Evolutionary conservation across 2,329 filamentous ascomycete species (phyloP).

Genomic region (Exophiala spinifera): DNA sequence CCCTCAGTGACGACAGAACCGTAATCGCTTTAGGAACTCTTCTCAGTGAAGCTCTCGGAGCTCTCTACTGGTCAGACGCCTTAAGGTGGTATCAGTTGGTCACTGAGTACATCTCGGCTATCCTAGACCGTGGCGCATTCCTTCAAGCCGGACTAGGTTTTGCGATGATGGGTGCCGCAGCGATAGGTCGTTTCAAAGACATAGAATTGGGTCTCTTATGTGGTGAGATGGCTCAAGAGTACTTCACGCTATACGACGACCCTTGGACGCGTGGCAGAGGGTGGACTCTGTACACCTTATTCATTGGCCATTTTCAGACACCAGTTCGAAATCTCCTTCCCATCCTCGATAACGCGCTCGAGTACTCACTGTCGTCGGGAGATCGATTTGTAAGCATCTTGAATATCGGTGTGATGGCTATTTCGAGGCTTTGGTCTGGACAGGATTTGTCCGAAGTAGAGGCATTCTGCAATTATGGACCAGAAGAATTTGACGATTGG

Average conservation of each 20-base stretch:
- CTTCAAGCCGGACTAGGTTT: conserved; percentile 59
- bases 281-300: conserved; percentile 56
- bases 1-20: conserved; percentile 42
- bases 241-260: conserved; percentile 53
- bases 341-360: conserved; percentile 53
- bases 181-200: conserved; percentile 57
- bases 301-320: conserved; percentile 58
- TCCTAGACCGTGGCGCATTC: conserved; percentile 55
- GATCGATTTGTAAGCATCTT: conserved; percentile 58
- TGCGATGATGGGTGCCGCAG: conserved; percentile 56
- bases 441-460: conserved; percentile 59
- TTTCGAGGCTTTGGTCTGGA: conserved; percentile 55
- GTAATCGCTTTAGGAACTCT: conserved; percentile 51
- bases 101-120: conserved; percentile 55
- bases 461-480: conserved; percentile 54
- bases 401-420: conserved; percentile 58
- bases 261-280: conserved; percentile 56
- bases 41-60: conserved; percentile 56
- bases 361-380: conserved; percentile 55
- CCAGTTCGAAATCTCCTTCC: conserved; percentile 53
- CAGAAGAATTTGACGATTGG: conserved; percentile 59
- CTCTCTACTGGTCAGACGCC: conserved; percentile 60
- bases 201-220: conserved; percentile 53
- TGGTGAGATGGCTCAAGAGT: conserved; percentile 50
- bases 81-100: conserved; percentile 59